Evolutionary conservation across 306 rosid species (phyloP), one percentile per base, ranked within the genome.

Genomic region (Dalbergia oliveri): DNA sequence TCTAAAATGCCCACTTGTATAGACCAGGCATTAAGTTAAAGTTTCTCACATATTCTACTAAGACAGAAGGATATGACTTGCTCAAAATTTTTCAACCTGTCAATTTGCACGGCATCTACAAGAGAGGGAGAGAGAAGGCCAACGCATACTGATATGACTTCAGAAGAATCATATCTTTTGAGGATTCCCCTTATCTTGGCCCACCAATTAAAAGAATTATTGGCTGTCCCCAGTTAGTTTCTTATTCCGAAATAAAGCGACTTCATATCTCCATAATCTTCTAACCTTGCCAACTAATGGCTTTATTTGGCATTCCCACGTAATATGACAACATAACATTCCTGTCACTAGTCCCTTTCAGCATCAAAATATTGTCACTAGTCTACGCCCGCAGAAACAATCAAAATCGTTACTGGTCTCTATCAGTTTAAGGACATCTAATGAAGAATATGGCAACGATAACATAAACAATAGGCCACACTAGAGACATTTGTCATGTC

Each of bases 151-250:
- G 18, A 59, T 61, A 83, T 81, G 84, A 81, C 82, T 13, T 12
- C 5, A 10, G 21, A 62, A 75, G 85, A 84, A 88, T 87, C 85
- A 72, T 81, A 88, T 88, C 87, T 81, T 79, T 59, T 15, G 43
- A 49, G 35, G 78, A 75, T 66, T 77, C 68, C 34, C 56, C 70
- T 65, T 39, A 61, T 62, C 65, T n/a, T n/a, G 23, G 69, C 34
- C 66, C 66, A 8, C 34, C 57, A 64, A 43, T 72, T 39, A 18
- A 45, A 33, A 43, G 2, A 47, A 26, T 50, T 31, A 63, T n/a
- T 45, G 37, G 68, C 68, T 15, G 26, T 60, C 62, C 35, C 10
- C 31, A 63, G 9, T 71, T 63, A 63, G 12, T 71, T 63, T 77
- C 34, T 13, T 82, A 70, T 41, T 67, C 54, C 54, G 11, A 67